These are phyloP conservation scores for Guadua angustifolia DNA, from an alignment of 176 grass and related monocot genomes.

Conservation along the genomic window DNA sequence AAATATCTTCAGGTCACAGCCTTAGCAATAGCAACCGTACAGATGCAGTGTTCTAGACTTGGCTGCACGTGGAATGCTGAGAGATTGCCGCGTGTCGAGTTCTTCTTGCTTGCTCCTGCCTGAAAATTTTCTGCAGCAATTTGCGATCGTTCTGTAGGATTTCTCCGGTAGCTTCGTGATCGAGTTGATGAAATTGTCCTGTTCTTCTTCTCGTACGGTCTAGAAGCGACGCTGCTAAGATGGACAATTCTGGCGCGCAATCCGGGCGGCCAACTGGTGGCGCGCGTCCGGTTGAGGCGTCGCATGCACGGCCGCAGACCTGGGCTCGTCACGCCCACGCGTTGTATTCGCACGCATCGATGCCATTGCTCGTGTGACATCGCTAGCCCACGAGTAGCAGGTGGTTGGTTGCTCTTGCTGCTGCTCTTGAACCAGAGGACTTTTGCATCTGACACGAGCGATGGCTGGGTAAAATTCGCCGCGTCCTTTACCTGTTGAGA, in stretches of 20 bases:
- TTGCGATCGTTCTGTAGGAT: not conserved
- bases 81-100: not conserved
- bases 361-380: too few species aligned
- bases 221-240: not conserved
- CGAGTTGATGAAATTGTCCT: not conserved
- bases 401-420: too few species aligned
- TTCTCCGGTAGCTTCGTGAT: constrained; percentile 41
- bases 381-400: too few species aligned
- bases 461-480: too few species aligned
- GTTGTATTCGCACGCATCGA: too few species aligned
- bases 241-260: constrained; percentile 5
- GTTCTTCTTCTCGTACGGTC: constrained; percentile 37
- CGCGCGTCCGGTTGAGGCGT: not conserved
- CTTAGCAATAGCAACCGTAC: too few species aligned
- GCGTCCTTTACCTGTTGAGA: too few species aligned
- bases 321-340: constrained; percentile 5
- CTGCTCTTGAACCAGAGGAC: too few species aligned
- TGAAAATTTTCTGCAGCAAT: not conserved
- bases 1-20: constrained; percentile 34
- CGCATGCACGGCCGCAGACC: not conserved
- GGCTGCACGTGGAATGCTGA: not conserved
- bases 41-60: not conserved
- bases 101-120: not conserved
- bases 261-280: constrained; percentile 25
- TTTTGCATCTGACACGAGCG: too few species aligned